Conservation (phyloP, 2,329 filamentous ascomycete genomes). For the Aureobasidium namibiae region DNA sequence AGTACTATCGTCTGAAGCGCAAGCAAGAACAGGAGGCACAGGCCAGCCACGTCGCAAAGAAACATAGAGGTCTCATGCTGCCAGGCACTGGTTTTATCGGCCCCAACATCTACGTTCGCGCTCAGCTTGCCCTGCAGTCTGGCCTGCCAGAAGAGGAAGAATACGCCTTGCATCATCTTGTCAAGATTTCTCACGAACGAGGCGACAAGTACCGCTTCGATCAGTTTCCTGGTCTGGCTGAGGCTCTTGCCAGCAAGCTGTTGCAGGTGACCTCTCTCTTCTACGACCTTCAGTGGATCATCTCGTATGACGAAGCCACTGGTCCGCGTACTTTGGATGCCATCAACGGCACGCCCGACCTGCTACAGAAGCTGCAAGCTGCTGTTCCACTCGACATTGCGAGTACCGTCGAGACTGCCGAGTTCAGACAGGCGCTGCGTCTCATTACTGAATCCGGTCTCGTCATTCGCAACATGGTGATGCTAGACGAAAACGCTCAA, state of each 20-base stretch:
- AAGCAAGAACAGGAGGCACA: conserved; percentile 37
- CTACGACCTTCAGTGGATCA: conserved; percentile 72
- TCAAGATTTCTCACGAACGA: conserved; percentile 90
- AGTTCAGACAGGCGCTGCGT: conserved; percentile 62
- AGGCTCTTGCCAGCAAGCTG: conserved; percentile 78
- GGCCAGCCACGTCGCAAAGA: conserved; percentile 36
- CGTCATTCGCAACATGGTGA: conserved; percentile 93
- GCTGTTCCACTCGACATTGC: conserved; percentile 53
- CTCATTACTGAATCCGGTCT: conserved; percentile 79
- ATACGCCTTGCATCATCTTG: conserved; percentile 87
- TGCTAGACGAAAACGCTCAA: conserved; percentile 76
- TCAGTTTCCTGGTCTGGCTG: conserved; percentile 78
- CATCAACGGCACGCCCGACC: conserved; percentile 58
- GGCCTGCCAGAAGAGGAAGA: conserved; percentile 72
- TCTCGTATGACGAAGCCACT: conserved; percentile 51
- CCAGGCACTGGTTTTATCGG: conserved; percentile 58
- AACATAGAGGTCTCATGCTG: conserved; percentile 47
- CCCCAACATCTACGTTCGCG: conserved; percentile 86
- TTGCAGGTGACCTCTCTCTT: conserved; percentile 71
- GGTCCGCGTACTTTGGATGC: conserved; percentile 53
- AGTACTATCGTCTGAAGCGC: conserved; percentile 53
- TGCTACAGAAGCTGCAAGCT: conserved; percentile 62
- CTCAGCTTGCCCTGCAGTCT: conserved; percentile 74
- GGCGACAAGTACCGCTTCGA: conserved; percentile 96
- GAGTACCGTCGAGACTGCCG: conserved; percentile 61